A percentile compares a stretch with the other conserved stretches of the same genome.
These are phyloP conservation scores for Solanum rostratum DNA, from an alignment of 257 asterid genomes.

Conservation along the genomic window DNA sequence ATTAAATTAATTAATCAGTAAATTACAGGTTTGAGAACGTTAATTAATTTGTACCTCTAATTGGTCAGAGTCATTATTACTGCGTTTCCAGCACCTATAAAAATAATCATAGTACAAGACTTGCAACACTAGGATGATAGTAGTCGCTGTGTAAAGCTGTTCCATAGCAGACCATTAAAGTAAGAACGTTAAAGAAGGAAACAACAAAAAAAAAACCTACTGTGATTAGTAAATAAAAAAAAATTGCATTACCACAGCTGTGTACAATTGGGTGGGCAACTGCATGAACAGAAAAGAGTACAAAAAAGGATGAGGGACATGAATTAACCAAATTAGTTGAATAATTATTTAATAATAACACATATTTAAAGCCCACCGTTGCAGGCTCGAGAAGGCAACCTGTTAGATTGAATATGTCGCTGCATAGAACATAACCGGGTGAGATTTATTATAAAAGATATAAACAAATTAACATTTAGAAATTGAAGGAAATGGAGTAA, in stretches of 20 bases:
- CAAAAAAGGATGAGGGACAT: neutral
- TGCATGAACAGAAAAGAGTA: conserved; percentile 23
- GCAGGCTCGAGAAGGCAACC: conserved; percentile 96
- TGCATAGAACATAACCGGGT: conserved; percentile 17
- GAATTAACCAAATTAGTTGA: neutral
- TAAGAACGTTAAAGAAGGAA: neutral
- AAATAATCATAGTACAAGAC: conserved; percentile 62
- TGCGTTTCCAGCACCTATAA: conserved; percentile 21
- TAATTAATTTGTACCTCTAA: conserved; percentile 25
- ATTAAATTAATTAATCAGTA: neutral
- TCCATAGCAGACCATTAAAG: neutral
- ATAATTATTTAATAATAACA: neutral
- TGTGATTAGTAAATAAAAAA: neutral
- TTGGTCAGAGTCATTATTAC: conserved; percentile 13
- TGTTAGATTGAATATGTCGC: conserved; percentile 64
- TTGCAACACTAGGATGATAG: conserved; percentile 64
- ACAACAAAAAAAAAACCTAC: neutral
- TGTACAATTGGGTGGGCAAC: conserved; percentile 89
- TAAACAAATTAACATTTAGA: neutral
- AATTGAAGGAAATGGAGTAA: neutral
- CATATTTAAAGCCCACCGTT: conserved; percentile 26
- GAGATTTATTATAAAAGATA: neutral
- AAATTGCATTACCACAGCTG: conserved; percentile 57
- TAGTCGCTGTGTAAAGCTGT: conserved; percentile 70
- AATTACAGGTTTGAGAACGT: neutral